Conservation (phyloP, 1,284 basidiomycete genomes). For the Prillingera fragicola region DNA sequence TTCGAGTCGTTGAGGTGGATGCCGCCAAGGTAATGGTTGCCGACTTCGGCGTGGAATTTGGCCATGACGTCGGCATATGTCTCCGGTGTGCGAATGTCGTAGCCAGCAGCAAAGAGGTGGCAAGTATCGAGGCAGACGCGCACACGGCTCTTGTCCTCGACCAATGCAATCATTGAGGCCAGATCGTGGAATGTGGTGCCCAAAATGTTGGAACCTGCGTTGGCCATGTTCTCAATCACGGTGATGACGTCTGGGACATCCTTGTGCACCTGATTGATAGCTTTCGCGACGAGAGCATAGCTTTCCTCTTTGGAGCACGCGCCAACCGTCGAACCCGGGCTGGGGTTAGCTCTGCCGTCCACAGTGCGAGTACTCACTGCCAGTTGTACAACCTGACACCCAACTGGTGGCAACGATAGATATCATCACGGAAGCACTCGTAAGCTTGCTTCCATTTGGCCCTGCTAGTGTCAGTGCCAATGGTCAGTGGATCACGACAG, state of each 20-base stretch:
- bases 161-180: constrained; percentile 62
- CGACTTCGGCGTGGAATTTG: constrained; percentile 63
- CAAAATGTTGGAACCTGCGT: constrained; percentile 66
- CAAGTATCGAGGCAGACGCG: constrained; percentile 84
- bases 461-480: constrained; percentile 44
- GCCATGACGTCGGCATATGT: constrained; percentile 48
- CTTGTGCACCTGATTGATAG: constrained; percentile 69
- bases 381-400: constrained; percentile 75
- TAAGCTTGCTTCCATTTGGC: constrained; percentile 71
- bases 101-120: constrained; percentile 76
- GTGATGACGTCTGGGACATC: constrained; percentile 61
- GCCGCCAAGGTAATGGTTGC: constrained; percentile 65
- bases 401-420: constrained; percentile 71
- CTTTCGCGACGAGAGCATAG: constrained; percentile 62
- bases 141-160: constrained; percentile 67
- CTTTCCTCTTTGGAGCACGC: constrained; percentile 59
- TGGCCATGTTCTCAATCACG: constrained; percentile 84
- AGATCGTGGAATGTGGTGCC: constrained; percentile 68
- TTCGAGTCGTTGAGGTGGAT: constrained; percentile 86
- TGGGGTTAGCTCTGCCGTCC: constrained; percentile 37
- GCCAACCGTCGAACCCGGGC: constrained; percentile 75
- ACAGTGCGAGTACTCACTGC: constrained; percentile 56
- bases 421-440: constrained; percentile 74
- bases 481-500: too few species aligned
- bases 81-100: constrained; percentile 64